Evolutionary conservation across 345 rosid species (phyloP).

Genomic region (Heritiera littoralis): DNA sequence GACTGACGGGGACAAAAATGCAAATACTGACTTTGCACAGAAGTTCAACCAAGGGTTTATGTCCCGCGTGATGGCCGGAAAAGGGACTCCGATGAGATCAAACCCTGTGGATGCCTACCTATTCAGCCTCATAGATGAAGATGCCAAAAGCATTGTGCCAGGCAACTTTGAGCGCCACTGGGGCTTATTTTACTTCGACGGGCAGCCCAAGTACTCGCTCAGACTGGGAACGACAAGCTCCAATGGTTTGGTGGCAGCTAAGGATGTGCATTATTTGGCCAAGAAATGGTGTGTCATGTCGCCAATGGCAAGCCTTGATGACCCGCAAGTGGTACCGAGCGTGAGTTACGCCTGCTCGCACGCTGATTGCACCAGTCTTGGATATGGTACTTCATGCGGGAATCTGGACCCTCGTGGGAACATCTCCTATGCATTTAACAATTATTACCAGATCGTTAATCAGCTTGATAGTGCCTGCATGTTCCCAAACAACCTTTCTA

Average conservation of each 20-base stretch:
- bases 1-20: slow-evolving; percentile 62
- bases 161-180: slow-evolving; percentile 73
- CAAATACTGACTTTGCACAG: slow-evolving; percentile 48
- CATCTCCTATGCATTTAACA: slow-evolving; percentile 67
- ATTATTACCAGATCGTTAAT: slow-evolving; percentile 57
- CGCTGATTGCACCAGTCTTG: slow-evolving; percentile 71
- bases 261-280: slow-evolving; percentile 45
- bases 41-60: slow-evolving; percentile 64
- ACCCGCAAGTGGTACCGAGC: slow-evolving; percentile 49
- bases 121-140: slow-evolving; percentile 66
- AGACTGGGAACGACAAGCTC: slow-evolving; percentile 30
- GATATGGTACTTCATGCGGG: slow-evolving; percentile 58
- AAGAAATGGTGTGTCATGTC: slow-evolving; percentile 61
- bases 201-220: slow-evolving; percentile 53
- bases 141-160: slow-evolving; percentile 59
- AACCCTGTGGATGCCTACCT: slow-evolving; percentile 56
- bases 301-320: slow-evolving; percentile 45
- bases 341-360: slow-evolving; percentile 66
- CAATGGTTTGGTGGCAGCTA: slow-evolving; percentile 47
- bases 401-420: slow-evolving; percentile 46
- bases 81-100: slow-evolving; percentile 64
- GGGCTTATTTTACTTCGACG: slow-evolving; percentile 60
- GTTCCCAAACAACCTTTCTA: slow-evolving; percentile 55
- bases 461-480: slow-evolving; percentile 60
- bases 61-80: slow-evolving; percentile 43